Evolutionary conservation across 192 early-diverging fungal genomes (phyloP).

Genomic region (Backusella psychrophila): DNA sequence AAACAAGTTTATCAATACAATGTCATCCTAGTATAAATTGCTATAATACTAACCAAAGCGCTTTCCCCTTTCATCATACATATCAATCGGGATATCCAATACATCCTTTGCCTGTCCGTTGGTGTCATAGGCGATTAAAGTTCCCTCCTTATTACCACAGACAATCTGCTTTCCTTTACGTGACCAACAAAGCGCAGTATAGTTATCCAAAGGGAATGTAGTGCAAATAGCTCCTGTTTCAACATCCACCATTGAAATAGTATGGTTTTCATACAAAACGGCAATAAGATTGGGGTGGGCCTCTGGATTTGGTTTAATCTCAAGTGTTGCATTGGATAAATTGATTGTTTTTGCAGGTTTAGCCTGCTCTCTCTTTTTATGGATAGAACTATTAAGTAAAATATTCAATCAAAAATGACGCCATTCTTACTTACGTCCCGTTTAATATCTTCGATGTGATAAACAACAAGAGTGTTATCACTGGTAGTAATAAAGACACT

Average conservation of each 20-base stretch:
- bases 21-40: neutral
- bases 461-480: constrained; percentile 35
- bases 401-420: constrained; percentile 15
- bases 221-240: constrained; percentile 21
- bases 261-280: constrained; percentile 42
- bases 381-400: constrained; percentile 21
- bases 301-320: constrained; percentile 64
- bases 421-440: constrained; percentile 40
- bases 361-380: constrained; percentile 24
- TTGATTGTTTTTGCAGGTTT: constrained; percentile 38
- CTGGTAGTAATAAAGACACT: constrained; percentile 37
- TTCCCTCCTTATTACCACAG: constrained; percentile 61
- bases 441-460: constrained; percentile 36
- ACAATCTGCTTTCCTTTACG: constrained; percentile 88
- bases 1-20: neutral
- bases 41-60: constrained; percentile 23
- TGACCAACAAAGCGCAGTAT: constrained; percentile 77
- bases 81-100: constrained; percentile 43
- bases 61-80: constrained; percentile 16
- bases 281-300: constrained; percentile 46
- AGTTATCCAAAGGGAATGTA: constrained; percentile 32
- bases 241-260: constrained; percentile 40
- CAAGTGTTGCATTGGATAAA: constrained; percentile 49
- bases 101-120: constrained; percentile 60
- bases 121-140: constrained; percentile 59